Evolutionary conservation across 306 rosid species (phyloP).

Genomic region (Gastrolobium bilobum): DNA sequence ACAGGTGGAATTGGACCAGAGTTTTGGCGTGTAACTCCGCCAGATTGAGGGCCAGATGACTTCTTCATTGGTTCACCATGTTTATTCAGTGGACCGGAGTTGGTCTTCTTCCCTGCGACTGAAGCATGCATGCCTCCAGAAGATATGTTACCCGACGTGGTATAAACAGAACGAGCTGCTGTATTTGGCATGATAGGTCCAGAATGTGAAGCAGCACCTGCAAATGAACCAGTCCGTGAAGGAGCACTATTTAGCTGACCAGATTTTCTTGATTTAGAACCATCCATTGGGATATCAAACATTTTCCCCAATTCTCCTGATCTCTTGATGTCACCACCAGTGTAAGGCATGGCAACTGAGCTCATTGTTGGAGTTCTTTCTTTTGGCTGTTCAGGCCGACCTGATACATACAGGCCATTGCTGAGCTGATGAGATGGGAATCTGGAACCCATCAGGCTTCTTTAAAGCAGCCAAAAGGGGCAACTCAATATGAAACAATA

Average conservation of each 20-base stretch:
- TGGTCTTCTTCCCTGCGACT: conserved; percentile 75
- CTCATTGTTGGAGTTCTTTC: conserved; percentile 96
- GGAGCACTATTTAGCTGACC: conserved; percentile 86
- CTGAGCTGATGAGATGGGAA: conserved; percentile 98
- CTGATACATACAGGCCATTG: conserved; percentile 96
- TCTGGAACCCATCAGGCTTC: conserved; percentile 87
- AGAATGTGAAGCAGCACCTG: conserved; percentile 92
- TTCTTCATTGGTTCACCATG: conserved; percentile 96
- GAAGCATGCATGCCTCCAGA: conserved; percentile 79
- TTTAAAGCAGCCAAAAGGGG: conserved; percentile 48
- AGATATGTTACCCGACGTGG: conserved; percentile 81
- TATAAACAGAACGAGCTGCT: conserved; percentile 71
- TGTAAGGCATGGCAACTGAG: conserved; percentile 89
- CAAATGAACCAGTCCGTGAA: conserved; percentile 85
- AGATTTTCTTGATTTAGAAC: conserved; percentile 96
- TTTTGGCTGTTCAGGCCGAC: conserved; percentile 98
- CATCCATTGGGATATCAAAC: conserved; percentile 96
- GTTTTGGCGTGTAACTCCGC: conserved; percentile 96
- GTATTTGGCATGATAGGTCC: conserved; percentile 86
- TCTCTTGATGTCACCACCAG: conserved; percentile 96
- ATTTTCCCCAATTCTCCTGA: conserved; percentile 96
- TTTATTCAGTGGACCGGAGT: conserved; percentile 94
- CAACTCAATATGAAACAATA: conserved; percentile 21
- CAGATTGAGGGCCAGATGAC: conserved; percentile 96
- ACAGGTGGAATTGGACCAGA: conserved; percentile 91